Evolutionary conservation across 768 basidiomycete species (phyloP), one percentile per base, ranked within the genome.

Genomic region (Leccinum variicolor): DNA sequence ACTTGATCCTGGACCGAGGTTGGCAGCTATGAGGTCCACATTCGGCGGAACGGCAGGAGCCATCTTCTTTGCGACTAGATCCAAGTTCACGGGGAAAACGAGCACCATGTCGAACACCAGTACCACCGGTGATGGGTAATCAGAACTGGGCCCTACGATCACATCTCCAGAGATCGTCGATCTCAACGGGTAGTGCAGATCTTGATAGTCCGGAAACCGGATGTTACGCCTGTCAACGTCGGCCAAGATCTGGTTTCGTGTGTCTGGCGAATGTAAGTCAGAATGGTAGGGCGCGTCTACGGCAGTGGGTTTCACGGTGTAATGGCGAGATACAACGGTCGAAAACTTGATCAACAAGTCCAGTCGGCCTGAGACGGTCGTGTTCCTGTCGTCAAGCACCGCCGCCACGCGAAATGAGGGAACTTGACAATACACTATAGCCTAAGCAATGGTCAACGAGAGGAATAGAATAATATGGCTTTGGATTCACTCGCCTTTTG

Each of bases 321-420:
- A 73, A 19, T 64, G 66, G 4, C 70, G 61, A 23, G 76, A 73
- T 43, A 82, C 60, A 7, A 63, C 70, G 17, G 62, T 61, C 7
- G 75, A 70, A 65, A 86, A 85, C 23, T 66, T 65, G 7, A 70
- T 64, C 29, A 87, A 69, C 47, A 77, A 52, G 58, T 82, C 78
- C 3, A 84, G 85, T 50, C 73, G 77, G 25, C 84, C 86, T 3
- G 85, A 87, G 50, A 86, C 70, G 10, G 85, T 85, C 54, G 84
- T 70, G 54, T 75, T 79, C 15, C 61, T 69, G 52, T 76, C 73
- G 57, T 79, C 77, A 51, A 81, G 72, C 55, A 83, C 71, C 11
- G 83, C 80, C 1, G 84, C 84, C 46, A 86, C 69, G 64, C 69
- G 75, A 64, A 86, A 67, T 14, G 64, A 54, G 1, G 66, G 64